Conservation (phyloP, 2,329 filamentous ascomycete species). For the Aaosphaeria arxii region DNA sequence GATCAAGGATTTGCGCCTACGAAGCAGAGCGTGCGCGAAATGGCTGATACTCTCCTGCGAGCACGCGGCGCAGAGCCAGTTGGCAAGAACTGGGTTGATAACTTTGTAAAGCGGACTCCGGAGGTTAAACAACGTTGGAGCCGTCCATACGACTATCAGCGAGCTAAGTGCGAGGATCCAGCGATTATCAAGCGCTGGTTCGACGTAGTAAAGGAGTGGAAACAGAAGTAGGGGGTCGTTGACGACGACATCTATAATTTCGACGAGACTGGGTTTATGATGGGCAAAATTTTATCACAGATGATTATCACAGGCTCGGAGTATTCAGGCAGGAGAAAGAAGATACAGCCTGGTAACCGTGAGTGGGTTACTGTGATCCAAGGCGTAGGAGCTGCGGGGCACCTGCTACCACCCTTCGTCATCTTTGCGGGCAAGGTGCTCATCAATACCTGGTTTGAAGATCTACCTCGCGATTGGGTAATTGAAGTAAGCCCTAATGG, state of each 20-base stretch:
- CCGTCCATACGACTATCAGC: background rate
- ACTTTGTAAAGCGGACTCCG: background rate
- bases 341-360: slow-evolving; percentile 1
- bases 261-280: slow-evolving; percentile 23
- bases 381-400: slow-evolving; percentile 4
- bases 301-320: background rate
- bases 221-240: background rate
- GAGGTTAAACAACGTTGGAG: background rate
- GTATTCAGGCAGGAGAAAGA: background rate
- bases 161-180: background rate
- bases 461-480: slow-evolving; percentile 19
- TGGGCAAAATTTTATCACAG: slow-evolving; percentile 4
- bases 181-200: background rate
- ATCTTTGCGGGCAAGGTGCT: slow-evolving; percentile 9
- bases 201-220: background rate
- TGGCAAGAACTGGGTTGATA: background rate
- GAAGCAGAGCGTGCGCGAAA: background rate
- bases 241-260: slow-evolving; percentile 12
- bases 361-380: slow-evolving; percentile 12
- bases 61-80: background rate
- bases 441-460: slow-evolving; percentile 5
- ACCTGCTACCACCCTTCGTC: slow-evolving; percentile 7
- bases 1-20: background rate
- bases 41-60: background rate
- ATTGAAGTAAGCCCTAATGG: slow-evolving; percentile 28